Conservation (phyloP, 306 rosid species). For the Glycine soja region DNA sequence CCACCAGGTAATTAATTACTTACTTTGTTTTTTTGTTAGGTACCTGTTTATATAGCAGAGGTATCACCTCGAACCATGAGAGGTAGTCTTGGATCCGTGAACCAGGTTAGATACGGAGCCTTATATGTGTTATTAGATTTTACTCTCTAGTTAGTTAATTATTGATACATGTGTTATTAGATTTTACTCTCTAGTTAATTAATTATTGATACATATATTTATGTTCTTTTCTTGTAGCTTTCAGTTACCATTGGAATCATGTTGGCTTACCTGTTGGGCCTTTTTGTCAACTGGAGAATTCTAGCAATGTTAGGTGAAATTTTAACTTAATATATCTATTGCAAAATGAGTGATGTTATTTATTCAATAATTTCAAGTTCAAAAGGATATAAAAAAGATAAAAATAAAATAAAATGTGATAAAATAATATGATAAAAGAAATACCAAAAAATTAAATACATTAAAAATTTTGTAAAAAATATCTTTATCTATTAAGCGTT, state of each 20-base stretch:
- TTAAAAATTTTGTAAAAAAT: no score
- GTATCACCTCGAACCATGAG: conserved; percentile 79
- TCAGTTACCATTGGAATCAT: conserved; percentile 66
- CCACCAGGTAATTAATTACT: background rate
- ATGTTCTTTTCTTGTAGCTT: conserved; percentile 51
- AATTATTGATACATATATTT: background rate
- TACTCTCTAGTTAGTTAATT: background rate
- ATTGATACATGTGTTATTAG: conserved; percentile 10
- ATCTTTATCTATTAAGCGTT: no score
- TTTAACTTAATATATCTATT: no score
- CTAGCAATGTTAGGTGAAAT: conserved; percentile 65
- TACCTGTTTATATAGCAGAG: conserved; percentile 84
- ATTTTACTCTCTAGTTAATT: background rate
- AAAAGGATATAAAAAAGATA: no score
- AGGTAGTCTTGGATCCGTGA: conserved; percentile 75
- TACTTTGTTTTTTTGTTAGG: conserved; percentile 46
- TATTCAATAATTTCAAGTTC: no score
- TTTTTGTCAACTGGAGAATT: conserved; percentile 70
- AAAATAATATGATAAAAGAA: no score
- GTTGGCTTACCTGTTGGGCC: conserved; percentile 76
- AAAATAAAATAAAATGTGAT: no score
- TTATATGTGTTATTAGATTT: conserved; percentile 30
- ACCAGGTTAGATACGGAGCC: conserved; percentile 61
- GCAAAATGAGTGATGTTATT: no score
- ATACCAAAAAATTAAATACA: no score